phyloP scores from a whole-genome alignment of 257 asterid species.

The Gentiana straminea region DNA sequence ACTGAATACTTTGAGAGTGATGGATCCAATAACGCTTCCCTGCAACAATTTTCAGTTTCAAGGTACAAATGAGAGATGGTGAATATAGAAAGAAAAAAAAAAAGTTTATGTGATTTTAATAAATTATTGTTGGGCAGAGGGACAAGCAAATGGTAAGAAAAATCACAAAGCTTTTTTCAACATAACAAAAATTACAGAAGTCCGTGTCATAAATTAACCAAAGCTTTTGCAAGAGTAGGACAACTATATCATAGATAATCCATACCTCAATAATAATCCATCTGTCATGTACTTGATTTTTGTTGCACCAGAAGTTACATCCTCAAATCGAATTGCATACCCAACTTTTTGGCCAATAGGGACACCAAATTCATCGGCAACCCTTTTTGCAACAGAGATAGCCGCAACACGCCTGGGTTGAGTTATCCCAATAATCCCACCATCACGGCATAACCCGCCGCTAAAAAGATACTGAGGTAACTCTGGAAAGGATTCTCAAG shows the following conservation, averaged over 20 bases:
- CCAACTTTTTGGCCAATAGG: slow-evolving; percentile 79
- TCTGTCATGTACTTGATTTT: slow-evolving; percentile 94
- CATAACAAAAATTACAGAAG: no score
- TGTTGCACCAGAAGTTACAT: slow-evolving; percentile 67
- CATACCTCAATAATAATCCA: slow-evolving; percentile 82
- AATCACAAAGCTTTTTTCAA: no score
- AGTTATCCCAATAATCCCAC: slow-evolving; percentile 82
- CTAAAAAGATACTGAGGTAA: slow-evolving; percentile 74
- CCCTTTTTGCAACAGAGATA: slow-evolving; percentile 88
- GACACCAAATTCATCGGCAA: slow-evolving; percentile 83
- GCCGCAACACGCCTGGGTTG: slow-evolving; percentile 99
- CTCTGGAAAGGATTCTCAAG: slow-evolving; percentile 56
- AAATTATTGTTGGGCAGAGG: no score
- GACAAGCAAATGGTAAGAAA: no score
- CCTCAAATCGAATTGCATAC: slow-evolving; percentile 90
- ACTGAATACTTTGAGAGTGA: slow-evolving; percentile 83
- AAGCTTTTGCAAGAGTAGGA: neutral
- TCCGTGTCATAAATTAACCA: no score
- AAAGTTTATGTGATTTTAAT: no score
- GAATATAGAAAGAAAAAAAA: slow-evolving; percentile 3
- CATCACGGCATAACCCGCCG: slow-evolving; percentile 75
- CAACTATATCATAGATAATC: slow-evolving; percentile 10
- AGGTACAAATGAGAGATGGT: neutral
- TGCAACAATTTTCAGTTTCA: slow-evolving; percentile 22
- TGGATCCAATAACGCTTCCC: slow-evolving; percentile 92